Evolutionary conservation across 2,329 filamentous ascomycete species (phyloP).

Genomic region (Penicillium janthinellum): DNA sequence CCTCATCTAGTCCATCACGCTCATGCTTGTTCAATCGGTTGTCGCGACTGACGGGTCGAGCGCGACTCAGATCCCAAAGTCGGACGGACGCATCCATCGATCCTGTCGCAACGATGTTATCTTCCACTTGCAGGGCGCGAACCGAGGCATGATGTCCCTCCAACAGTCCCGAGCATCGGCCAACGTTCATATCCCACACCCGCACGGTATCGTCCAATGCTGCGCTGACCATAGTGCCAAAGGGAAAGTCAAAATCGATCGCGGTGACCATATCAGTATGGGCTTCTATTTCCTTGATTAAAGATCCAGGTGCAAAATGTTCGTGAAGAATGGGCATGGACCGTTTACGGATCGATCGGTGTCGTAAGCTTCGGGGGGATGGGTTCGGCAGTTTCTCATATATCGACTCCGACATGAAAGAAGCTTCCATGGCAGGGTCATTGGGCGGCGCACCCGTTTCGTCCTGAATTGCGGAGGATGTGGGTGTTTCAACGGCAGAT

Average conservation of each 20-base stretch:
- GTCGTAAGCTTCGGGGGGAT: constrained; percentile 56
- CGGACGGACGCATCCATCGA: constrained; percentile 93
- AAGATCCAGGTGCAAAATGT: constrained; percentile 86
- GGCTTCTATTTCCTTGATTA: constrained; percentile 83
- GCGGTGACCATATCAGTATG: constrained; percentile 88
- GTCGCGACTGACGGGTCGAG: constrained; percentile 72
- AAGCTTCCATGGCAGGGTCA: constrained; percentile 53
- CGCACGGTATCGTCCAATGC: constrained; percentile 90
- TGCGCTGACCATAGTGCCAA: constrained; percentile 90
- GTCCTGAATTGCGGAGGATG: constrained; percentile 45
- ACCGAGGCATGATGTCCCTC: constrained; percentile 96
- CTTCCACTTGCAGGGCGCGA: constrained; percentile 86
- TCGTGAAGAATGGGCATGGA: constrained; percentile 96
- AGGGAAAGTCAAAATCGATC: constrained; percentile 94
- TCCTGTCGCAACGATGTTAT: constrained; percentile 92
- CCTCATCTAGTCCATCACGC: constrained; percentile 48
- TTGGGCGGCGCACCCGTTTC: constrained; percentile 56
- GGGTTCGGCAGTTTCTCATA: constrained; percentile 86
- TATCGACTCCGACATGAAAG: constrained; percentile 97
- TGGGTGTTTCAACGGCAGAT: constrained; percentile 39
- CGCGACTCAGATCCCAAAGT: constrained; percentile 90
- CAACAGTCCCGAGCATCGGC: constrained; percentile 84
- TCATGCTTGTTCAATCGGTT: constrained; percentile 56
- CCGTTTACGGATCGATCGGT: constrained; percentile 52
- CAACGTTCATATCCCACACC: constrained; percentile 95